A percentile compares a stretch with the other conserved stretches of the same genome.
Conservation (phyloP, 129 eudicot species). For the Flaveria trinervia region DNA sequence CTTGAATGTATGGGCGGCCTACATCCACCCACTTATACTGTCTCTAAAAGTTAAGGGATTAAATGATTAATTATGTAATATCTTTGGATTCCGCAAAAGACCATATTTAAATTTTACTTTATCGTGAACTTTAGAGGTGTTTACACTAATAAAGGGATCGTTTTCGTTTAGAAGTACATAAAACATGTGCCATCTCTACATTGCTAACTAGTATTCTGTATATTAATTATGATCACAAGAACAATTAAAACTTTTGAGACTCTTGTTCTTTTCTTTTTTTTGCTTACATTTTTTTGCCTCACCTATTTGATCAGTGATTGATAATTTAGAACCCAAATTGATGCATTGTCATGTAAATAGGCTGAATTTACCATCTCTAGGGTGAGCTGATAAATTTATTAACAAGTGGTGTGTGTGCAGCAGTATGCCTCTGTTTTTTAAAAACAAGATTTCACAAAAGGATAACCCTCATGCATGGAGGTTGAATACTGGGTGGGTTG, state of each 20-base stretch:
- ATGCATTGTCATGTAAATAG: no score
- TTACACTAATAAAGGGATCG: not conserved
- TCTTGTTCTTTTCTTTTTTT: no score
- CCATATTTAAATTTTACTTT: not conserved
- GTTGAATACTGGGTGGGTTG: not conserved
- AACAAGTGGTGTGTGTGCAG: no score
- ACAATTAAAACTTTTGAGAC: not conserved
- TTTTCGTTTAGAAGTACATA: not conserved
- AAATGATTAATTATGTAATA: no score
- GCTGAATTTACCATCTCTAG: no score
- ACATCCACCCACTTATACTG: no score
- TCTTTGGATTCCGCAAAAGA: not conserved
- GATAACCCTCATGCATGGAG: not conserved
- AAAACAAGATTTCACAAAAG: not conserved
- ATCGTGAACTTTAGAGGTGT: slow-evolving; percentile 5
- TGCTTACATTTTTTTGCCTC: no score
- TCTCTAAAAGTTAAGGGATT: no score
- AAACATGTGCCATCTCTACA: not conserved
- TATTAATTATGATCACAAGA: not conserved
- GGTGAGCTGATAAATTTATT: no score
- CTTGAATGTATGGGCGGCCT: no score
- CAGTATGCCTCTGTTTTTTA: no score
- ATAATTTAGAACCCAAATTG: no score
- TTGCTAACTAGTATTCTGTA: not conserved
- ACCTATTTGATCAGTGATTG: not conserved